Evolutionary conservation across 139 green algal genomes (phyloP).

Genomic region (Marvania coccoides): DNA sequence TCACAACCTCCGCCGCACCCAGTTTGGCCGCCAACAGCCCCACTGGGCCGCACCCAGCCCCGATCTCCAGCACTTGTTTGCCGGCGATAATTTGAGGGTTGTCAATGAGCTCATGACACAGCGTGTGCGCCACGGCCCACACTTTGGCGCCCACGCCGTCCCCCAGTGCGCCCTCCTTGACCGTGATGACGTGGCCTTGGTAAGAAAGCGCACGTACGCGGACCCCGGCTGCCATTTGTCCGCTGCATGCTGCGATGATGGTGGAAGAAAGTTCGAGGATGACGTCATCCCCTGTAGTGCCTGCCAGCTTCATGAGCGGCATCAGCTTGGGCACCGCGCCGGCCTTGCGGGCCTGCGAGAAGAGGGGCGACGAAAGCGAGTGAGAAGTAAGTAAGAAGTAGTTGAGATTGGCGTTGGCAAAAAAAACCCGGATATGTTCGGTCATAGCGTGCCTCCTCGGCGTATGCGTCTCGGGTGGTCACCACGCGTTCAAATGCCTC

Average conservation of each 20-base stretch:
- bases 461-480: slow-evolving; percentile 10
- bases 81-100: slow-evolving; percentile 39
- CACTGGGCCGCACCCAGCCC: slow-evolving; percentile 60
- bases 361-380: not conserved
- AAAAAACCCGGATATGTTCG: not conserved
- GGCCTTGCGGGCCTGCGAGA: not conserved
- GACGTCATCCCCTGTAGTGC: slow-evolving; percentile 49
- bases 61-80: slow-evolving; percentile 68
- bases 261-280: slow-evolving; percentile 35
- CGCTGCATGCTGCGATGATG: slow-evolving; percentile 55
- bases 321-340: slow-evolving; percentile 2
- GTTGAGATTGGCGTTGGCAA: not conserved
- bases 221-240: slow-evolving; percentile 36
- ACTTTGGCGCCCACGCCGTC: slow-evolving; percentile 71
- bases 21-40: slow-evolving; percentile 68
- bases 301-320: slow-evolving; percentile 8
- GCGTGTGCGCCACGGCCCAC: slow-evolving; percentile 53
- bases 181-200: slow-evolving; percentile 19
- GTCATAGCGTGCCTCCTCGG: slow-evolving; percentile 11
- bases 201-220: slow-evolving; percentile 44
- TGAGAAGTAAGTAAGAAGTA: not conserved
- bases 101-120: slow-evolving; percentile 16
- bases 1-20: slow-evolving; percentile 46
- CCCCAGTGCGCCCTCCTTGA: slow-evolving; percentile 59
- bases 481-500: no score